Evolutionary conservation across 73 alveolate genomes (phyloP).

Genomic region (Diophrys appendiculata): DNA sequence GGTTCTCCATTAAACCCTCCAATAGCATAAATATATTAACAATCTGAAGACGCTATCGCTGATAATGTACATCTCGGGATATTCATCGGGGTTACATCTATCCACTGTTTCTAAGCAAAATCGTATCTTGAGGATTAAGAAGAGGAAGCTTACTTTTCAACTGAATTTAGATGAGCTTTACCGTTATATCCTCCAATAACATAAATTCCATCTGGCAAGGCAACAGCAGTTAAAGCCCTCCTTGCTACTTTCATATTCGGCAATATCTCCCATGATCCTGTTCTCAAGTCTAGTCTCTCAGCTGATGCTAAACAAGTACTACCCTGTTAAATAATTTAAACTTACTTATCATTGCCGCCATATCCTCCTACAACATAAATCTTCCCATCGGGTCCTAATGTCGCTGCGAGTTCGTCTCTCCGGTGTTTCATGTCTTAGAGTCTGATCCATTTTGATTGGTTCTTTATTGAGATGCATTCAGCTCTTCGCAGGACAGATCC

Average conservation of each 20-base stretch:
- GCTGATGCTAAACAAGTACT: constrained; percentile 75
- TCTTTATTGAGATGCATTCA: too few relatives aligned
- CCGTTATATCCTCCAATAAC: constrained; percentile 95
- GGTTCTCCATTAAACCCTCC: constrained; percentile 88
- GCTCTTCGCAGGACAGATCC: constrained; percentile 64
- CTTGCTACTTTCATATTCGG: constrained; percentile 82
- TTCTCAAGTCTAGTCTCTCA: constrained; percentile 67
- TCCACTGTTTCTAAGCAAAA: constrained; percentile 62
- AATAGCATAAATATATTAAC: constrained; percentile 71
- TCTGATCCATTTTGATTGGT: too few relatives aligned
- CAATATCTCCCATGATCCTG: constrained; percentile 70
- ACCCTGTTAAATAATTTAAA: too few relatives aligned
- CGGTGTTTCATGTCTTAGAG: too few relatives aligned
- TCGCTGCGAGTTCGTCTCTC: constrained; percentile 81
- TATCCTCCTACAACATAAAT: constrained; percentile 90
- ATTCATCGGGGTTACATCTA: constrained; percentile 65
- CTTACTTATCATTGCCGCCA: constrained; percentile 58
- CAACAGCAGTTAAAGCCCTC: constrained; percentile 84
- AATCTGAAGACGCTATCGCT: constrained; percentile 75
- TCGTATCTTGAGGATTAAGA: constrained; percentile 43
- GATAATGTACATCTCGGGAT: constrained; percentile 76
- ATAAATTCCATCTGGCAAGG: constrained; percentile 88
- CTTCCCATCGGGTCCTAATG: constrained; percentile 73
- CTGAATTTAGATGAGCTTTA: constrained; percentile 60
- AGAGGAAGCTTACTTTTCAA: constrained; percentile 50